Evolutionary conservation across 2,329 filamentous ascomycete genomes (phyloP).

Genomic region (Botryotinia convoluta): DNA sequence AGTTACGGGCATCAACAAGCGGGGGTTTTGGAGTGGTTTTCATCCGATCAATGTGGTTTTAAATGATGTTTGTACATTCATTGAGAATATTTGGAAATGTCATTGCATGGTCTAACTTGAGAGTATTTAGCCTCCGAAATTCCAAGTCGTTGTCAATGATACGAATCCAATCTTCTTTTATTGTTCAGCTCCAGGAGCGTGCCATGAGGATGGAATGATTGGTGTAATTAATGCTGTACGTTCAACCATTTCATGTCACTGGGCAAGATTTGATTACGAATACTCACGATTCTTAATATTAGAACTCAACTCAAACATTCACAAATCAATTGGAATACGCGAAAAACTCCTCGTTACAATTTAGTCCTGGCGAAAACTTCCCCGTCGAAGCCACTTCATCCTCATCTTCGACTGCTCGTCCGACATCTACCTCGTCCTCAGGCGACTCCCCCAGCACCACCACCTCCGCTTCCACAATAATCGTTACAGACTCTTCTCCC

Average conservation of each 20-base stretch:
- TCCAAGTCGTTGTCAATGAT: conserved; percentile 53
- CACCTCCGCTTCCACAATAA: conserved; percentile 4
- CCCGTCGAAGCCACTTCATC: conserved; percentile 26
- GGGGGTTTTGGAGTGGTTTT: conserved; percentile 54
- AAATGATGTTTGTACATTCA: conserved; percentile 41
- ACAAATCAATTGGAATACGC: conserved; percentile 27
- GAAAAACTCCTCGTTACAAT: conserved; percentile 25
- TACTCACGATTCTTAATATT: background rate
- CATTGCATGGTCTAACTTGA: background rate
- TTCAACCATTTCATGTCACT: background rate
- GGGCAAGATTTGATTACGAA: background rate
- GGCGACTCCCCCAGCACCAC: conserved; percentile 4
- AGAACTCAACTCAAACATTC: conserved; percentile 32
- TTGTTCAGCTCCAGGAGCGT: conserved; percentile 65
- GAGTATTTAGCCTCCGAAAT: conserved; percentile 40
- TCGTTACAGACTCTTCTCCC: background rate
- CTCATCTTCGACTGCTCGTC: conserved; percentile 13
- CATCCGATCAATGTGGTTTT: conserved; percentile 44
- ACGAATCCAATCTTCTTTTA: conserved; percentile 68
- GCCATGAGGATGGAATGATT: conserved; percentile 66
- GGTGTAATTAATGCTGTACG: conserved; percentile 70
- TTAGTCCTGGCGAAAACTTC: conserved; percentile 31
- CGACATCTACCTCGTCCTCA: conserved; percentile 23
- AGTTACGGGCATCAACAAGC: conserved; percentile 48
- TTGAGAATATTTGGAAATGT: background rate